Percentiles rank a stretch among this genome's conserved stretches.
These are phyloP conservation scores for Corymbia calophylla DNA, from an alignment of 441 rosid genomes.

Conservation along the genomic window DNA sequence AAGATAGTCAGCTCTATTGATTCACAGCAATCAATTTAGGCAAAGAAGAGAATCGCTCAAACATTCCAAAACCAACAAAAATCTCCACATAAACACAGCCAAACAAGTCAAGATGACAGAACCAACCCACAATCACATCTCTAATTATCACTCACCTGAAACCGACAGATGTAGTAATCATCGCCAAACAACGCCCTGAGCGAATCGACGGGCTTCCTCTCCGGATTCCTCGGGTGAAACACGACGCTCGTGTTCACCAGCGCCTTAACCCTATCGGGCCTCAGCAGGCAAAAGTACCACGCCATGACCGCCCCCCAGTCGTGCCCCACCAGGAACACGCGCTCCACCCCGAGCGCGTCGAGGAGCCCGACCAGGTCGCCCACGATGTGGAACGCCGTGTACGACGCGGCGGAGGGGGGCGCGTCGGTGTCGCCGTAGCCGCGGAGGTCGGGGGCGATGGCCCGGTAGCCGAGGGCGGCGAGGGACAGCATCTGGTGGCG, in stretches of 20 bases:
- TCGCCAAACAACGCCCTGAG: constrained; percentile 42
- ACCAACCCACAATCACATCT: neutral
- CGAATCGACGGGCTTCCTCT: constrained; percentile 29
- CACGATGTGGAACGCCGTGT: constrained; percentile 41
- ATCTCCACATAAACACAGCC: neutral
- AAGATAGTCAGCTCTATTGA: neutral
- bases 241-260: constrained; percentile 47
- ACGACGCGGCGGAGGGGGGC: constrained; percentile 25
- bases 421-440: constrained; percentile 62
- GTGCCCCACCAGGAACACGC: constrained; percentile 56
- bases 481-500: constrained; percentile 56
- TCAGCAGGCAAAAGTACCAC: constrained; percentile 43
- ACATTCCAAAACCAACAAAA: neutral
- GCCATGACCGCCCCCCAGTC: constrained; percentile 64
- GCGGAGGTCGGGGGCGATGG: constrained; percentile 70
- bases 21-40: neutral
- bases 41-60: neutral
- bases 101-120: neutral
- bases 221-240: constrained; percentile 36
- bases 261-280: constrained; percentile 55
- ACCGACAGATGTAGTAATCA: constrained; percentile 53
- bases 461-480: constrained; percentile 44
- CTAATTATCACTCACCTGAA: constrained; percentile 28
- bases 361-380: constrained; percentile 58
- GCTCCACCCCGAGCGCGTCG: constrained; percentile 28